Percentiles rank a stretch among this genome's conserved stretches.
phyloP scores from a whole-genome alignment of 176 grass and related monocot species.

The Pontederia crassipes region DNA sequence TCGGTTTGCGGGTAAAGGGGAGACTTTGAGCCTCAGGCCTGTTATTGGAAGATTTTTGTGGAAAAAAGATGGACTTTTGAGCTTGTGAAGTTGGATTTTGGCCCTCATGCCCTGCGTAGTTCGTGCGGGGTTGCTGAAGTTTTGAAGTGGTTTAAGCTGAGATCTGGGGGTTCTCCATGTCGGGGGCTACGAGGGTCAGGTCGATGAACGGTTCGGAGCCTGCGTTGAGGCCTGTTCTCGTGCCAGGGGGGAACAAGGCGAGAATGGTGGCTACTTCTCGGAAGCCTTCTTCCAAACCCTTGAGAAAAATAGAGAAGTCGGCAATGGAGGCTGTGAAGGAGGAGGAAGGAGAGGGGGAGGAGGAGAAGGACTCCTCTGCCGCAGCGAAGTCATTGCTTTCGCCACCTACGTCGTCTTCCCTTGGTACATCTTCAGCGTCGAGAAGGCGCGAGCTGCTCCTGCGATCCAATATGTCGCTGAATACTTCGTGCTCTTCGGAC shows the following conservation, averaged over 20 bases:
- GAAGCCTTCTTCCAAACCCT: constrained; percentile 13
- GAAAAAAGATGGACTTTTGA: constrained; percentile 5
- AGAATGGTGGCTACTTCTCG: constrained; percentile 3
- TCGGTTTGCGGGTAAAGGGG: background rate
- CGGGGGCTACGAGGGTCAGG: constrained; percentile 10
- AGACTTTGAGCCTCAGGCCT: background rate
- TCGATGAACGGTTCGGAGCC: constrained; percentile 18
- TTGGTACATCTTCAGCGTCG: constrained; percentile 19
- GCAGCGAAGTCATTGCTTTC: background rate
- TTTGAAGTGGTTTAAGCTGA: background rate
- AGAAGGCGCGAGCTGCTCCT: constrained; percentile 75
- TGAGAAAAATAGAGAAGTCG: background rate
- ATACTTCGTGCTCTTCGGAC: constrained; percentile 80
- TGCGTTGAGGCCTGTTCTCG: constrained; percentile 12
- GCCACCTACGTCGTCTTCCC: background rate
- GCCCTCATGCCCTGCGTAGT: background rate
- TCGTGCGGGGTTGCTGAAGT: background rate
- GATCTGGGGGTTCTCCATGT: constrained; percentile 12
- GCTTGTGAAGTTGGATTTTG: background rate
- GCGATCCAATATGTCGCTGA: constrained; percentile 42
- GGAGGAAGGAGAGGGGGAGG: constrained; percentile 5
- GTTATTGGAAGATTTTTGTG: background rate
- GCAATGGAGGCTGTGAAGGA: background rate
- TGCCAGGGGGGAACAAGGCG: constrained; percentile 18
- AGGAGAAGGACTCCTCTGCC: constrained; percentile 8